Percentiles rank a stretch among this genome's conserved stretches.
Conservation (phyloP, 2,329 filamentous ascomycete genomes). For the Diaporthe australafricana region DNA sequence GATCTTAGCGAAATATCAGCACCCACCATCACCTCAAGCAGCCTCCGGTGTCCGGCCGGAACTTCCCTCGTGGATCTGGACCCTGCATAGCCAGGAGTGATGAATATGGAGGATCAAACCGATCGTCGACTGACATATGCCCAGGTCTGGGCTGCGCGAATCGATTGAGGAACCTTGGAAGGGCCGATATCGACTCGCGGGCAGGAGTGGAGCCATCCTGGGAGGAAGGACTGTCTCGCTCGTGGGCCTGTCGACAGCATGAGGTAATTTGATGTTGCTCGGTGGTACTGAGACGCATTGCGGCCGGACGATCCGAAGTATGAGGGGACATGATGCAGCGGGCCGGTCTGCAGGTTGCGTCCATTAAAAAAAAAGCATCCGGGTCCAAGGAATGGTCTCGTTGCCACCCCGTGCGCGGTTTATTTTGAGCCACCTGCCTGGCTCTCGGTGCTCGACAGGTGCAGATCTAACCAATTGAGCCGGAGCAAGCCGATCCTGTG, state of each 20-base stretch:
- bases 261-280: constrained; percentile 6
- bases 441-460: neutral
- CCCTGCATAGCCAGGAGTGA: neutral
- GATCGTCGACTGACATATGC: constrained; percentile 13
- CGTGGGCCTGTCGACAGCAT: constrained; percentile 13
- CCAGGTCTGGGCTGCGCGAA: constrained; percentile 14
- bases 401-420: neutral
- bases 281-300: neutral
- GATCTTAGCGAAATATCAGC: neutral
- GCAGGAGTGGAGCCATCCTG: neutral
- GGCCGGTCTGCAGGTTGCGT: neutral
- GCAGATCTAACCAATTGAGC: neutral
- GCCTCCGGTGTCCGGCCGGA: neutral
- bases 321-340: neutral
- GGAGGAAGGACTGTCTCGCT: constrained; percentile 5
- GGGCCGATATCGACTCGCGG: constrained; percentile 19
- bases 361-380: neutral
- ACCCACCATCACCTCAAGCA: neutral
- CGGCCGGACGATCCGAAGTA: constrained; percentile 5
- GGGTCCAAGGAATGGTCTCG: neutral
- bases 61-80: neutral
- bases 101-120: neutral
- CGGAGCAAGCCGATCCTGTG: constrained; percentile 1
- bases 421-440: neutral
- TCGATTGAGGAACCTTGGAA: constrained; percentile 11